These are phyloP conservation scores for Pezicula radicicola DNA, from an alignment of 2,329 filamentous ascomycete species.

Conservation along the genomic window DNA sequence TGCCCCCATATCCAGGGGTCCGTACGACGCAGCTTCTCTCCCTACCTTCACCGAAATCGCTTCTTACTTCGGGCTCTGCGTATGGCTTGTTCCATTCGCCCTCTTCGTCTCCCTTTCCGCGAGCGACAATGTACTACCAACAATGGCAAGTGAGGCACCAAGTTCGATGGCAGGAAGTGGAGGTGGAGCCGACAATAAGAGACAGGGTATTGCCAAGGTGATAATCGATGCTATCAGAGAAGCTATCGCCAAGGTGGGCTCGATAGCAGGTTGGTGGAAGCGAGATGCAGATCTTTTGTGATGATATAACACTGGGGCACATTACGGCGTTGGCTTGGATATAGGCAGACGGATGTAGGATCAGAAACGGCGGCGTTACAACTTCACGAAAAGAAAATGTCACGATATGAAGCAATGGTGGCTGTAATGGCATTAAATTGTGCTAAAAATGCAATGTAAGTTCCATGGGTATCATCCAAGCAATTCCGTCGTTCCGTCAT, in stretches of 20 bases:
- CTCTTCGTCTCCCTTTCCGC: conserved; percentile 93
- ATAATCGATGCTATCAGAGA: conserved; percentile 57
- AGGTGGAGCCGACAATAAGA: conserved; percentile 43
- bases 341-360: not conserved
- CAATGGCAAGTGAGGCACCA: conserved; percentile 74
- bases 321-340: not conserved
- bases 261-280: conserved; percentile 25
- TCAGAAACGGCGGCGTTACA: not conserved
- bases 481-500: not conserved
- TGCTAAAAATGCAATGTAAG: conserved; percentile 8
- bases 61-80: conserved; percentile 91
- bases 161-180: conserved; percentile 26
- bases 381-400: not conserved
- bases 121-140: conserved; percentile 91
- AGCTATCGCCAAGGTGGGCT: conserved; percentile 38
- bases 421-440: not conserved
- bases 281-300: conserved; percentile 24
- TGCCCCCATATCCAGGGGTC: conserved; percentile 54
- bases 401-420: conserved; percentile 7
- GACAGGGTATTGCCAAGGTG: conserved; percentile 65
- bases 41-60: conserved; percentile 93
- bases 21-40: conserved; percentile 59
- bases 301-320: conserved; percentile 8
- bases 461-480: conserved; percentile 17
- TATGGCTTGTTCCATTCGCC: conserved; percentile 94